phyloP scores from a whole-genome alignment of 345 rosid species.

The rapeseed (Brassica napus) region DNA sequence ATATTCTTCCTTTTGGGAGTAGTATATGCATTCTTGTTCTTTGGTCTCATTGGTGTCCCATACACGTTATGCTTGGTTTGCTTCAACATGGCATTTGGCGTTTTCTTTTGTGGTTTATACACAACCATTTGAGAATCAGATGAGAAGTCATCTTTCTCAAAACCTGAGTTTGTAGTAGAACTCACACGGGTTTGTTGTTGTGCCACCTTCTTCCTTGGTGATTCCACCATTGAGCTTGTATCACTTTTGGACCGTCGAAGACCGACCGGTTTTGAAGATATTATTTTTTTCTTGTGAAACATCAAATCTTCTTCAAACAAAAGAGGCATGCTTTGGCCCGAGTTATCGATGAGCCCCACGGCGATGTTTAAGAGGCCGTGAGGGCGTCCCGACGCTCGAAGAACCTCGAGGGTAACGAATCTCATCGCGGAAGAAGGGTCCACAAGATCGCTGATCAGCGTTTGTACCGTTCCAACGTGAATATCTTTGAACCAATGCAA shows the following conservation, averaged over 20 bases:
- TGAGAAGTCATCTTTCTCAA: constrained; percentile 38
- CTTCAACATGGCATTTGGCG: constrained; percentile 15
- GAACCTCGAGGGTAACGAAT: constrained; percentile 76
- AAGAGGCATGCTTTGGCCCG: constrained; percentile 86
- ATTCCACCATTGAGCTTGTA: constrained; percentile 59
- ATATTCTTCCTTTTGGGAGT: constrained; percentile 33
- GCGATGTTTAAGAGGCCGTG: constrained; percentile 85
- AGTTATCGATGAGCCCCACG: constrained; percentile 70
- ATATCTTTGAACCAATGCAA: constrained; percentile 80
- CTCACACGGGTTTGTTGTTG: constrained; percentile 21
- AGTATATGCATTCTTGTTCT: constrained; percentile 24
- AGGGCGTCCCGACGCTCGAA: constrained; percentile 79
- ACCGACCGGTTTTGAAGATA: constrained; percentile 56
- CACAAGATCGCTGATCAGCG: constrained; percentile 61
- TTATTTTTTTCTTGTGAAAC: constrained; percentile 37
- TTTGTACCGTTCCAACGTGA: constrained; percentile 76
- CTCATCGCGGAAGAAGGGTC: constrained; percentile 52
- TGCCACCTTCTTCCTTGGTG: constrained; percentile 28
- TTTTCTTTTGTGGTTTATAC: constrained; percentile 22
- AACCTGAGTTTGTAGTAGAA: constrained; percentile 45
- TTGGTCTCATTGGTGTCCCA: constrained; percentile 41
- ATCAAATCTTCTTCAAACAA: constrained; percentile 37
- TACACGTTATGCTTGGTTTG: constrained; percentile 24
- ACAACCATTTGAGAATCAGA: constrained; percentile 31
- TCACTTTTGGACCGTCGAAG: constrained; percentile 78